These are phyloP conservation scores for Salix brachista DNA, from an alignment of 345 rosid genomes.

Conservation along the genomic window DNA sequence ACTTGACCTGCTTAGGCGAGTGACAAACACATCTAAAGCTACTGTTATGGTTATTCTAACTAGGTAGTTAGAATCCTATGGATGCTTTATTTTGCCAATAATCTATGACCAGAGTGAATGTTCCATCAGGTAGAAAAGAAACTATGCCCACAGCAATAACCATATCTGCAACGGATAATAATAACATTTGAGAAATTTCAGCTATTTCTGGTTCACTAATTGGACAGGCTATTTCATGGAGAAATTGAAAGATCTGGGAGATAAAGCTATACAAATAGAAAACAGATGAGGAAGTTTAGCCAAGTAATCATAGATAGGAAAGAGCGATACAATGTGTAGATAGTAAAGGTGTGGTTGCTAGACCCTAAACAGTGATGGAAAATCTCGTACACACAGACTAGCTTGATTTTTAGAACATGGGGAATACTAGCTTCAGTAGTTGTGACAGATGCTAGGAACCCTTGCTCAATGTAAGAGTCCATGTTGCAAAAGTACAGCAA, in stretches of 20 bases:
- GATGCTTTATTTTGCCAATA: not conserved
- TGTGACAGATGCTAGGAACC: no score
- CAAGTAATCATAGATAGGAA: not conserved
- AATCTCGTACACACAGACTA: not conserved
- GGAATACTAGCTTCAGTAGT: no score
- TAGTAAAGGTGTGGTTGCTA: not conserved
- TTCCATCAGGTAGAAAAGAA: not conserved
- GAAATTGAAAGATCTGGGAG: not conserved
- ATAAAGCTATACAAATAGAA: not conserved
- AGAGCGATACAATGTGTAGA: not conserved
- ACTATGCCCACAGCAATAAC: not conserved
- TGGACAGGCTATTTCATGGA: not conserved
- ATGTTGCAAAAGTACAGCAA: no score
- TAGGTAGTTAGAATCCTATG: not conserved
- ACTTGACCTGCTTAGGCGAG: not conserved
- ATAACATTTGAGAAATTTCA: not conserved
- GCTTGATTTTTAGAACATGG: not conserved
- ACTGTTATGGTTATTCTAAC: not conserved
- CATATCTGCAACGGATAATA: not conserved
- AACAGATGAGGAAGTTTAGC: not conserved
- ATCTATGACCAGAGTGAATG: not conserved
- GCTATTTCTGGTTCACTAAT: no score
- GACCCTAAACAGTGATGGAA: not conserved
- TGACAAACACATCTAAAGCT: not conserved
- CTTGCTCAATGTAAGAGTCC: no score